Evolutionary conservation across 1,139 yeast genomes (phyloP), one percentile per base, ranked within the genome.

Genomic region (Kodamaea derodonti): DNA sequence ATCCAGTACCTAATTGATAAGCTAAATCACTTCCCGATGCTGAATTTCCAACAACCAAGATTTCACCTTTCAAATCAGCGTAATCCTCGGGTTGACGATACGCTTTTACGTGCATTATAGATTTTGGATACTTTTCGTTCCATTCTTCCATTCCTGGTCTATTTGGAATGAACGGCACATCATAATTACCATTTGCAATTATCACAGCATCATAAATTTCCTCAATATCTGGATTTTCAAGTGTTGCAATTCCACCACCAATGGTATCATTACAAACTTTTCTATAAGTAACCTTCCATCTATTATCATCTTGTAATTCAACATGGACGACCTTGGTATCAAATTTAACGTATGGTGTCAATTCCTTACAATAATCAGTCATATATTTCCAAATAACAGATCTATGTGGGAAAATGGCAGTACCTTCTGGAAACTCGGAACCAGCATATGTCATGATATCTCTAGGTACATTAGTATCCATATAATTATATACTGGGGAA

Each of bases 381-480:
- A 78, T 49, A 46, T 78, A 79, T 23, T 60, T 46, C 33, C 66
- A 48, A 2, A 81, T 80, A 27, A 69, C 69, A 1, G 58, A 47
- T 38, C 78, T 68, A 24, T 61, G 62, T 9, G 83, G 79, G 43
- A 76, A 81, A 29, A 35, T 68, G 36, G 40, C 80, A 65, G 27
- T 63, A 41, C 29, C 59, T 46, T n/a, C 52, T 39, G 38, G 72
- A 35, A 57, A 79, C 13, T 75, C 75, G 20, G 50, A 52, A 30
- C 65, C 68, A 15, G 69, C 65, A 48, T 69, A 80, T 35, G 72
- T 75, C 85, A 80, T 80, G 31, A 78, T 51, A 27, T 60, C 62
- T 34, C 65, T 65, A 14, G 80, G 83, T 26, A 80, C 79, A 49
- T 81, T 81, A 8, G 86, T 77, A 47, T 78, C 84, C 36, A 81